Evolutionary conservation across 2,329 filamentous ascomycete genomes (phyloP), one percentile per base, ranked within the genome.

Genomic region (Trichoderma gracile): DNA sequence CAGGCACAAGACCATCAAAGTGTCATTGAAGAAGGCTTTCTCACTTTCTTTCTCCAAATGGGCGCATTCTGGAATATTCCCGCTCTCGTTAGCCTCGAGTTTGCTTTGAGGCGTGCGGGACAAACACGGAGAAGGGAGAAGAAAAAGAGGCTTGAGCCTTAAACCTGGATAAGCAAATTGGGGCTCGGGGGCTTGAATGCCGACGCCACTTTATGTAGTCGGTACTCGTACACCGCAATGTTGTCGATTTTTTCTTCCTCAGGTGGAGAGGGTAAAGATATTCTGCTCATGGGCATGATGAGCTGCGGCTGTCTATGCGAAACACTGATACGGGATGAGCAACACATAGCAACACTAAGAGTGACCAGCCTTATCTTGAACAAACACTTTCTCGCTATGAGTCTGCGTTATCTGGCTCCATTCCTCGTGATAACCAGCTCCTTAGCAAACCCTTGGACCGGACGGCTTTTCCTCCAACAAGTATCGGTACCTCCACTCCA

Each of bases 31-130:
- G 15, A 49, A 40, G 12, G 30, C 27, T 58, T 58, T 25, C 42
- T 21, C 19, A 1, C 23, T 38, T 33, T 57, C 14, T 15, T 47
- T 58, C 25, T 49, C 56, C 56, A 25, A 40, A 14, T 33, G 58
- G 49, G 47, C 14, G 49, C 27, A 45, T 62, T 62, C 59, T 62
- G 49, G 59, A 62, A 62, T 40, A 38, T 46, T 62, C 38, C 59
- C 59, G 27, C 59, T 38, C 40, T 27, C 27, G 49, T 45, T 50
- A 43, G 47, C 23, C 45, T 40, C 8, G 43, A 30, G 30, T 21
- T 45, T 38, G 25, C 55, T 58, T 58, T 17, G 27, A 53, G 30
- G 23, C 27, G 23, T 21, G 23, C 12, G 21, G 2, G 30, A 17
- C 7, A 23, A 42, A 27, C 33, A 14, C 27, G 17, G n/a, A 23